Percentiles rank a stretch among this genome's conserved stretches.
Evolutionary conservation across 202 grass and related monocot species (phyloP).

Genomic region (Carex sylvatica): DNA sequence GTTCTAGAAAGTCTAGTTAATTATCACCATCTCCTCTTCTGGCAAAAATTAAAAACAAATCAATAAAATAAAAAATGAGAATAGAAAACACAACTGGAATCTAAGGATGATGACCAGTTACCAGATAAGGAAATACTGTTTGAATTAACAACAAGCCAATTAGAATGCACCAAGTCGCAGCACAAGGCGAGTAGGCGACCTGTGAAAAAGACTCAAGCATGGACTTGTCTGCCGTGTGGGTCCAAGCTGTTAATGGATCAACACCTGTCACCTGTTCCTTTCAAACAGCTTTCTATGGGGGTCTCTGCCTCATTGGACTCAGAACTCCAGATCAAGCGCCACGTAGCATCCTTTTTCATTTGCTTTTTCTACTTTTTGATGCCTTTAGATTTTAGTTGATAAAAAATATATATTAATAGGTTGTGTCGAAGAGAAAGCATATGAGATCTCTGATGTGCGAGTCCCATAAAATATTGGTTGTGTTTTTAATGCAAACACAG

Average conservation of each 20-base stretch:
- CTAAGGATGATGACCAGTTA: not conserved
- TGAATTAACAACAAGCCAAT: not conserved
- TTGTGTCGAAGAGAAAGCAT: not conserved
- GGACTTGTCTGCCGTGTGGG: constrained; percentile 23
- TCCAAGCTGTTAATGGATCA: not conserved
- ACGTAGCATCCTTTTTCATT: not conserved
- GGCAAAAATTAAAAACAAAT: not conserved
- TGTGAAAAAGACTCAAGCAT: constrained; percentile 1
- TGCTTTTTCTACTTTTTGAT: not conserved
- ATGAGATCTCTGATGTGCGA: not conserved
- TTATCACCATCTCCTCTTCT: not conserved
- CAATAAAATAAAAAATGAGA: not conserved
- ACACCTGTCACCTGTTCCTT: constrained; percentile 4
- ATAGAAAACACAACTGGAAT: not conserved
- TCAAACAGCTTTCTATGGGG: constrained; percentile 10
- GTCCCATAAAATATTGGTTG: not conserved
- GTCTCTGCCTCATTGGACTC: not conserved
- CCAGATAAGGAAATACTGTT: not conserved
- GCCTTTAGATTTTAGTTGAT: not conserved
- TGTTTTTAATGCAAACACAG: not conserved
- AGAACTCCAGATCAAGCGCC: not conserved
- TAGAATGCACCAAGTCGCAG: not conserved
- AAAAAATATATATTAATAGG: not conserved
- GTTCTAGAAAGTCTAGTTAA: not conserved
- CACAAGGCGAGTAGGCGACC: not conserved